phyloP scores from a whole-genome alignment of 2,329 filamentous ascomycete genomes.

The Fusarium udum region DNA sequence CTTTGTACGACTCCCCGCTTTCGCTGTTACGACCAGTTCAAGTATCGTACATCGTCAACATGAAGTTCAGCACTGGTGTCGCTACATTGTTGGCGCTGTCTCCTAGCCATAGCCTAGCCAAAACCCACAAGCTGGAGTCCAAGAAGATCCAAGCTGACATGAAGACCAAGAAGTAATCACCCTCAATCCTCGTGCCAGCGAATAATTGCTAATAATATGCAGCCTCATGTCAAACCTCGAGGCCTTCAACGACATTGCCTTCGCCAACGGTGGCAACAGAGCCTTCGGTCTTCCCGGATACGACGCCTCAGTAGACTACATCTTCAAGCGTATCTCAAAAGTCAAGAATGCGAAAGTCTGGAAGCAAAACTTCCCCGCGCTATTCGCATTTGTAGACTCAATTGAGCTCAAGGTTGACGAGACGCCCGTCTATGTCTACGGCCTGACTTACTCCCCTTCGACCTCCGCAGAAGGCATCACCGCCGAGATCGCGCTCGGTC shows the following conservation, averaged over 20 bases:
- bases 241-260: constrained; percentile 32
- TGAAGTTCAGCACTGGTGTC: constrained; percentile 16
- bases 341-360: constrained; percentile 51
- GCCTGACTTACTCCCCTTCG: constrained; percentile 35
- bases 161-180: constrained; percentile 22
- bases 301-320: constrained; percentile 59
- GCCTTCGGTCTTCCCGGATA: constrained; percentile 63
- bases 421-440: constrained; percentile 26
- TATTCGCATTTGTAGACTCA: constrained; percentile 57
- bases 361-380: constrained; percentile 59
- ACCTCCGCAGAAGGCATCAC: constrained; percentile 31
- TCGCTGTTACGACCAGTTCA: not conserved
- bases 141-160: constrained; percentile 27
- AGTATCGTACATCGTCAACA: not conserved
- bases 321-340: constrained; percentile 57
- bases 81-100: constrained; percentile 18
- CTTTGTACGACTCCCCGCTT: too few relatives aligned
- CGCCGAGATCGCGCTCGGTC: constrained; percentile 32
- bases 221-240: constrained; percentile 31
- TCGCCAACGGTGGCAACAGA: constrained; percentile 59
- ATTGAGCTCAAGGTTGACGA: constrained; percentile 46
- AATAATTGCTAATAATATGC: not conserved
- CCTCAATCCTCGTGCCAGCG: accelerated
- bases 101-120: constrained; percentile 6
- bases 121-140: constrained; percentile 23